A percentile compares a stretch with the other conserved stretches of the same genome.
phyloP scores from a whole-genome alignment of 257 asterid species.

The Penstemon davidsonii region DNA sequence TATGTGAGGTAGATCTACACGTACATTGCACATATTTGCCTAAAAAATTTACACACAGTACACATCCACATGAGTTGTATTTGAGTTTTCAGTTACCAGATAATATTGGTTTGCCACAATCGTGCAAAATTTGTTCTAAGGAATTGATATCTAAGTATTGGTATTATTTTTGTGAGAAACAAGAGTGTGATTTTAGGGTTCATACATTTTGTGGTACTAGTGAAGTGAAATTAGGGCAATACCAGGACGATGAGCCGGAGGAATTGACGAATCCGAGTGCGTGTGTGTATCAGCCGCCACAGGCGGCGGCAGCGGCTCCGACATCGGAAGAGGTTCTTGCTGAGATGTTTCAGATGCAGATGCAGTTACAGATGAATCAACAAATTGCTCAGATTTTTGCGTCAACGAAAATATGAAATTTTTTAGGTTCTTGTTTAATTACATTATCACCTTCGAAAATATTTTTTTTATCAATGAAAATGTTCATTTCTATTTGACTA shows the following conservation, averaged over 20 bases:
- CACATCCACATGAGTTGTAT: conserved; percentile 48
- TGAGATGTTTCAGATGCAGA: too few relatives aligned
- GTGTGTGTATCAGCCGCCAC: too few relatives aligned
- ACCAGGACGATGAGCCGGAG: conserved; percentile 39
- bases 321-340: too few relatives aligned
- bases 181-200: conserved; percentile 45
- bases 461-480: too few relatives aligned
- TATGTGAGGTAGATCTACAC: conserved; percentile 73
- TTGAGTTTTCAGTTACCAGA: conserved; percentile 17
- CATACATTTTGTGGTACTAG: conserved; percentile 61
- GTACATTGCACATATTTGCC: conserved; percentile 56
- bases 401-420: too few relatives aligned
- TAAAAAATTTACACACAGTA: conserved; percentile 32
- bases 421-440: too few relatives aligned
- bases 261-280: background rate
- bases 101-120: background rate
- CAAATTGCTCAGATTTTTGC: too few relatives aligned
- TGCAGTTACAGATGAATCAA: too few relatives aligned
- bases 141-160: conserved; percentile 41
- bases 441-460: too few relatives aligned
- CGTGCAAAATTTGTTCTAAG: conserved; percentile 48
- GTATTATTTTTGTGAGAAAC: conserved; percentile 45
- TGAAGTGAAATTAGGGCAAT: conserved; percentile 56
- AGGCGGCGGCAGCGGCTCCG: too few relatives aligned
- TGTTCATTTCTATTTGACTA: too few relatives aligned